These are phyloP conservation scores for Calonectria fujianensis DNA, from an alignment of 2,329 filamentous ascomycete genomes.

Conservation along the genomic window DNA sequence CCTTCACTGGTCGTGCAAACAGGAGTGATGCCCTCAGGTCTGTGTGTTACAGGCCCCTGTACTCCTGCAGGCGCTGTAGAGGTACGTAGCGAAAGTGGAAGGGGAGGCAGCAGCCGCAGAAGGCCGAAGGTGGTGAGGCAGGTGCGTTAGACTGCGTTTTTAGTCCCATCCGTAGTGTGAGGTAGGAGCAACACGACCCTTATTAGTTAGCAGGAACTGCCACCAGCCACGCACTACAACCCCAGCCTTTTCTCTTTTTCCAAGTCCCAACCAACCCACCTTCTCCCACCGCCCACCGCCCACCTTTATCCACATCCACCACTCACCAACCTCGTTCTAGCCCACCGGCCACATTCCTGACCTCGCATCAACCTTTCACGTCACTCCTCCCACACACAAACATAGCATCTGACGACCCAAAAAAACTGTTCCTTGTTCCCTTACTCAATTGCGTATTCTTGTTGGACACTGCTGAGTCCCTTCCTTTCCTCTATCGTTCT, in stretches of 20 bases:
- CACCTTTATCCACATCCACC: conserved; percentile 41
- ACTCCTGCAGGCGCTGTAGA: conserved; percentile 31
- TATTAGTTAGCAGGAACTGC: conserved; percentile 53
- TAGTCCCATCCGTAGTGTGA: conserved; percentile 30
- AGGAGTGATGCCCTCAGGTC: conserved; percentile 31
- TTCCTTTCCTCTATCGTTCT: conserved; percentile 25
- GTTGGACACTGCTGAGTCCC: conserved; percentile 9
- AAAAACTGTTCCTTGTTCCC: conserved; percentile 33
- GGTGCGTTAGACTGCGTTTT: conserved; percentile 27
- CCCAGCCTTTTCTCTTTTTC: conserved; percentile 57
- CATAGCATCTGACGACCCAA: conserved; percentile 31
- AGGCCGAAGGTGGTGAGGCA: conserved; percentile 23
- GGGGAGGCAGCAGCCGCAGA: conserved; percentile 19
- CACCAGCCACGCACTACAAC: conserved; percentile 56
- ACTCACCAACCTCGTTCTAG: conserved; percentile 44
- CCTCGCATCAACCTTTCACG: conserved; percentile 55
- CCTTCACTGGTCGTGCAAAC: conserved; percentile 24
- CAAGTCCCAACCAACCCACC: conserved; percentile 46
- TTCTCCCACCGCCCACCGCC: conserved; percentile 31
- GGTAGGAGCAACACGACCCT: conserved; percentile 44
- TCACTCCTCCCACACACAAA: conserved; percentile 46
- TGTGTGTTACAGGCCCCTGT: conserved; percentile 33
- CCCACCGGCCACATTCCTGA: conserved; percentile 54
- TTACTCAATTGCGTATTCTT: conserved; percentile 36
- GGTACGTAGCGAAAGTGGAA: conserved; percentile 25